Base-by-base conservation (phyloP, 2,329 filamentous ascomycete species). In the Sporothrix schenckii region DNA sequence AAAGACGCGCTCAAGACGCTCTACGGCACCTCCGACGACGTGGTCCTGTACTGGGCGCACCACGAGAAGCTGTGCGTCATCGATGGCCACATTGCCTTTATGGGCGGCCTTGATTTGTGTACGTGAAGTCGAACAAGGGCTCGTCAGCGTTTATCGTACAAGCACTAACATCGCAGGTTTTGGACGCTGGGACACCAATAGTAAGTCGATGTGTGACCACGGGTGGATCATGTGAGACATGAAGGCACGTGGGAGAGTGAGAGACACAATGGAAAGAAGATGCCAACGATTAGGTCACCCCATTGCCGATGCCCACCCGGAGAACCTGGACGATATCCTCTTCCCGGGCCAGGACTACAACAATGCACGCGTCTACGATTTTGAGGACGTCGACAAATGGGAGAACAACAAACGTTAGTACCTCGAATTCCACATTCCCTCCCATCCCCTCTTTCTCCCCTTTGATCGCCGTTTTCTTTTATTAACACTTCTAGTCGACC, bases 331-430 rank as follows among this genome's bases (percentile, higher is more conserved):
- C 71, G 83, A 87, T 34, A 92, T 92, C 56, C 80, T 97, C 13
- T 97, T 94, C 79, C 92, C 93, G 0, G 93, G 94, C 0, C 94
- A 97, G 77, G 94, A 97, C 76, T 97, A 92, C 82, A 97, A 97
- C 81, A 97, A 97, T 75, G 92, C 93, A 30, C 85, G 89, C 67
- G 88, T 96, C 47, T 91, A 91, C 77, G 94, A 95, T 79, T 94
- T 95, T 78, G 85, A 89, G 60, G 88, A 92, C 75, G 91, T 94
- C 27, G 80, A 86, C 24, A 86, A 95, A 72, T 96, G 90, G 88
- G 87, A 94, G 73, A 87, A 93, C 73, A 97, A 97, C 79, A 93
- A 97, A 77, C 86, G 85, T 85, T 75, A 76, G 83, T 68, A 1
- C 50, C 49, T 50, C n/a, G 21, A 9, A n/a, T 3, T 56, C 44